Evolutionary conservation across 2,329 filamentous ascomycete species (phyloP), one percentile per base, ranked within the genome.

Genomic region (Penicillium sp.): DNA sequence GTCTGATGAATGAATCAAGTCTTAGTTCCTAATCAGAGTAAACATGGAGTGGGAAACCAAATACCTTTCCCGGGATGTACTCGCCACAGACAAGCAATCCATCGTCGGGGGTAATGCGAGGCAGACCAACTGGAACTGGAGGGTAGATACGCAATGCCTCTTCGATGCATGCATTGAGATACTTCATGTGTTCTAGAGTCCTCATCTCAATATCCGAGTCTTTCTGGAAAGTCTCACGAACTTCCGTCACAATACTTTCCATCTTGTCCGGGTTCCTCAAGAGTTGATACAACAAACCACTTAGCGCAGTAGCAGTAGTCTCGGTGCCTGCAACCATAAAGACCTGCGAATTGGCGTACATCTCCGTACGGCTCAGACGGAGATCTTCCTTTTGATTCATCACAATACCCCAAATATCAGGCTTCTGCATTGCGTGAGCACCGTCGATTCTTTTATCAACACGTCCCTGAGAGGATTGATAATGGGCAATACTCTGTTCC

Each of bases 261-360:
- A 78, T 59, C 0, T 68, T 65, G 1, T 68, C 59, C 0, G 71
- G 73, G 51, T 78, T 67, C 4, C 65, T 69, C 2, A 78, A 62
- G 8, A 81, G 65, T 4, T 76, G 63, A 55, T 72, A 81, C 9
- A 68, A 67, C 13, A 56, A 69, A 61, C 59, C 77, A 63, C 57
- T 71, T 14, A 81, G 67, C 2, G 77, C 66, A 0, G 78, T 80
- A 0, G 79, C 77, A 0, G 79, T 81, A 5, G 80, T 83, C 60
- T 82, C 80, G 3, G 76, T 78, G 4, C 80, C 79, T 6, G 78
- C 79, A 13, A 78, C 66, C 29, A 81, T 64, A 30, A 71, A 63
- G 6, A 63, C 26, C 23, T 60, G 51, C 14, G 61, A 58, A 32
- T 64, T 61, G 16, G 59, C 46, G 34, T 59, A 54, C 41, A 61